These are phyloP conservation scores for Thuja plicata DNA, from an alignment of 83 land plant species.

Conservation along the genomic window DNA sequence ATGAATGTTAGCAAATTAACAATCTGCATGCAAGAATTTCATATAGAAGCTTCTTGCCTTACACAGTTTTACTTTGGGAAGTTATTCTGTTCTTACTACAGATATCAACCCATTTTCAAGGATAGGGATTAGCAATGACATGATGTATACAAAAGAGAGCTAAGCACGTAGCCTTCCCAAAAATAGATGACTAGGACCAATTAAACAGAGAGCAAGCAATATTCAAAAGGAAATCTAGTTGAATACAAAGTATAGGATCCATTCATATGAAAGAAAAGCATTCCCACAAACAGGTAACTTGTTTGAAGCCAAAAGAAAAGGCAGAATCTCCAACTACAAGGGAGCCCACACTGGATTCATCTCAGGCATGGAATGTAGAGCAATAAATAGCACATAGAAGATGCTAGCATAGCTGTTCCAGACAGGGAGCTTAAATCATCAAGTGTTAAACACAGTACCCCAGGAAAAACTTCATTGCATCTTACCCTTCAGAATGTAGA, in stretches of 20 bases:
- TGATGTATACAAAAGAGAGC: not conserved
- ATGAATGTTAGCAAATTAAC: not conserved
- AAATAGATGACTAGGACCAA: not conserved
- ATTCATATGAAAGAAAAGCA: not conserved
- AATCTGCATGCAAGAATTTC: not conserved
- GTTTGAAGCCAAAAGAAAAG: not conserved
- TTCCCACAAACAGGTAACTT: not conserved
- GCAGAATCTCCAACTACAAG: not conserved
- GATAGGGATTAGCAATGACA: not conserved
- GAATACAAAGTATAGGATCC: not conserved
- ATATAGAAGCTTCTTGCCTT: not conserved
- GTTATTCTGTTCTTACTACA: not conserved
- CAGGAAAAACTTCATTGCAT: not conserved
- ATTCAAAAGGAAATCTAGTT: not conserved
- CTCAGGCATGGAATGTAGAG: not conserved
- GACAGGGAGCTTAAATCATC: slow-evolving; percentile 1
- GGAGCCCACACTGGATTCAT: not conserved
- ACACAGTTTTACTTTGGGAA: not conserved
- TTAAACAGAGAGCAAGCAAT: not conserved
- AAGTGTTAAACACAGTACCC: not conserved
- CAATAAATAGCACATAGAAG: not conserved
- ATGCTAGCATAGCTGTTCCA: not conserved
- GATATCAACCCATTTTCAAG: not conserved
- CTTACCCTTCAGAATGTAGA: not conserved
- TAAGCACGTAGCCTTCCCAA: not conserved